phyloP scores from a whole-genome alignment of 768 basidiomycete species.

The Ephemerocybe angulata region DNA sequence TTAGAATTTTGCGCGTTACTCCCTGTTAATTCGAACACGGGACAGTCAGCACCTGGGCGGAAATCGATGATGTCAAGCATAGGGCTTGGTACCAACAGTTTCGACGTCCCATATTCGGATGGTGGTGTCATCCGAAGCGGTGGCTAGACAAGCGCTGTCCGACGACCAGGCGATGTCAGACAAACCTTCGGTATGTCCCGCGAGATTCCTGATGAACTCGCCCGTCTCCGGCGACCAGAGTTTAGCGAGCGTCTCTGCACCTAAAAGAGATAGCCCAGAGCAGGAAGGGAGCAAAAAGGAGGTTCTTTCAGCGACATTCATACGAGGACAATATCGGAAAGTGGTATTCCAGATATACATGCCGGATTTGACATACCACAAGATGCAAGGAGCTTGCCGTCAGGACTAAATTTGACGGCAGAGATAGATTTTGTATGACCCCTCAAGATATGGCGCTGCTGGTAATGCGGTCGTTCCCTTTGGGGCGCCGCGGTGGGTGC shows the following conservation, averaged over 20 bases:
- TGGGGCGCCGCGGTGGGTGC: slow-evolving; percentile 24
- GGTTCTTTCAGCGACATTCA: slow-evolving; percentile 9
- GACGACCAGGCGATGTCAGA: slow-evolving; percentile 89
- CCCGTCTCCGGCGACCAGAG: slow-evolving; percentile 83
- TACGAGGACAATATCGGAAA: slow-evolving; percentile 11
- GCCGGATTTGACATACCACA: slow-evolving; percentile 55
- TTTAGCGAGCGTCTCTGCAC: slow-evolving; percentile 74
- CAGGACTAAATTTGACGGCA: slow-evolving; percentile 87
- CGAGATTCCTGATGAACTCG: slow-evolving; percentile 68
- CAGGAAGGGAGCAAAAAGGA: background rate
- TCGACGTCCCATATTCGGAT: slow-evolving; percentile 89
- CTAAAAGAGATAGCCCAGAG: slow-evolving; percentile 34
- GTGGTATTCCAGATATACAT: slow-evolving; percentile 12
- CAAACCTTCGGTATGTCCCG: slow-evolving; percentile 76
- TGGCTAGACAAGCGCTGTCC: slow-evolving; percentile 79
- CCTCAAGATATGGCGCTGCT: slow-evolving; percentile 58
- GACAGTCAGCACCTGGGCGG: background rate
- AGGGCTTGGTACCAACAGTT: slow-evolving; percentile 43
- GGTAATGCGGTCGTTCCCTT: slow-evolving; percentile 64
- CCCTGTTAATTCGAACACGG: slow-evolving; percentile 43
- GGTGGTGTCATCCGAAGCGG: slow-evolving; percentile 89
- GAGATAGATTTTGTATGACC: slow-evolving; percentile 86
- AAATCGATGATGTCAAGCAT: slow-evolving; percentile 1
- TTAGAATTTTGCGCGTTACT: slow-evolving; percentile 63
- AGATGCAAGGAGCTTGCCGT: slow-evolving; percentile 82